Percentiles rank a stretch among this genome's conserved stretches.
Conservation (phyloP, 768 basidiomycete genomes). For the Daedaleopsis sinensis region DNA sequence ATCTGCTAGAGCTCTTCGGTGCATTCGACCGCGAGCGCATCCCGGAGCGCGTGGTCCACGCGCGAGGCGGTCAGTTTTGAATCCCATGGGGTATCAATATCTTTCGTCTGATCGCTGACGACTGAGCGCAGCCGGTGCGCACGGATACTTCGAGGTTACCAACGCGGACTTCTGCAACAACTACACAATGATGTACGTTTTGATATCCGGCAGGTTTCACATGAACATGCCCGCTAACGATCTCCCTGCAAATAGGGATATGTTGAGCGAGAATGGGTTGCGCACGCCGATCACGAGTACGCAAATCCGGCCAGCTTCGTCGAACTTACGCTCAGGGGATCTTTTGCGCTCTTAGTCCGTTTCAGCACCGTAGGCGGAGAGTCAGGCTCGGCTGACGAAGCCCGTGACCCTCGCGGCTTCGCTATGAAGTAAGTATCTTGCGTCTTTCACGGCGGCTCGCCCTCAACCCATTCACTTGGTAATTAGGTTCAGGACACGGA, state of each 20-base stretch:
- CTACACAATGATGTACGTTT: conserved; percentile 37
- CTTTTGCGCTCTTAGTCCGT: conserved; percentile 37
- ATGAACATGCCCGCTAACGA: too few species aligned
- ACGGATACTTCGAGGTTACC: conserved; percentile 57
- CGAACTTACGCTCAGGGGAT: neutral
- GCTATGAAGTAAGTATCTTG: conserved; percentile 46
- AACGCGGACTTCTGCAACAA: conserved; percentile 43
- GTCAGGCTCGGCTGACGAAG: conserved; percentile 49
- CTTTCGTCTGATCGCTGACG: neutral
- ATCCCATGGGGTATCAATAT: neutral
- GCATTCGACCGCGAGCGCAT: conserved; percentile 31
- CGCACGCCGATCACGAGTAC: conserved; percentile 36
- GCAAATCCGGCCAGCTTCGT: neutral
- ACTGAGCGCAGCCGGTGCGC: conserved; percentile 39
- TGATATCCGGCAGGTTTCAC: conserved; percentile 29
- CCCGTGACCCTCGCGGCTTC: conserved; percentile 57
- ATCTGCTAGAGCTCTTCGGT: conserved; percentile 26
- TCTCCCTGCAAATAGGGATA: conserved; percentile 26
- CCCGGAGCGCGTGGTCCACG: conserved; percentile 40
- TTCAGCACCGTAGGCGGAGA: conserved; percentile 62
- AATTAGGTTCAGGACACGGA: conserved; percentile 38
- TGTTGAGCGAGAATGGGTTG: conserved; percentile 38
- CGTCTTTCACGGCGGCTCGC: neutral
- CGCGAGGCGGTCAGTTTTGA: conserved; percentile 31
- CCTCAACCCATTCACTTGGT: neutral